A percentile compares a stretch with the other conserved stretches of the same genome.
Conservation (phyloP, 2,329 filamentous ascomycete species). For the Fusarium setosum region DNA sequence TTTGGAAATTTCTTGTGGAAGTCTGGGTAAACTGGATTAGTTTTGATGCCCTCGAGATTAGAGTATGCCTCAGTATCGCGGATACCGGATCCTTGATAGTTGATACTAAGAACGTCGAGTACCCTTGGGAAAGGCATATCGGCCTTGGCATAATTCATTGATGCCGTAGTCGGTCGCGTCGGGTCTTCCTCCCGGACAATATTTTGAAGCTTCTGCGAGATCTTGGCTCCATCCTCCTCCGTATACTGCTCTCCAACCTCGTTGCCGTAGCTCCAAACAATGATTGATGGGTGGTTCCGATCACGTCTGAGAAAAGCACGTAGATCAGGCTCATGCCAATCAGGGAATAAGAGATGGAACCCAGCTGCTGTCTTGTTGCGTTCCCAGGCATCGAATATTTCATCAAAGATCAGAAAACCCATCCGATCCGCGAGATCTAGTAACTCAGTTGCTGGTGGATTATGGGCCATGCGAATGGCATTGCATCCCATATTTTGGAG, state of each 20-base stretch:
- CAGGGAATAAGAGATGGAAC: constrained; percentile 62
- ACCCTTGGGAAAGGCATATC: constrained; percentile 49
- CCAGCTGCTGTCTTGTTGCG: constrained; percentile 58
- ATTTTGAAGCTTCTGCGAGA: constrained; percentile 50
- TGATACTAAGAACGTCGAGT: constrained; percentile 62
- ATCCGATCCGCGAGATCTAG: constrained; percentile 61
- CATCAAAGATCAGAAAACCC: constrained; percentile 63
- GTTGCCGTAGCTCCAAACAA: constrained; percentile 66
- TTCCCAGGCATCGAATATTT: constrained; percentile 66
- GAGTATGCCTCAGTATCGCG: constrained; percentile 45
- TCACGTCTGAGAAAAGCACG: constrained; percentile 64
- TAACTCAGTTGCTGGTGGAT: constrained; percentile 62
- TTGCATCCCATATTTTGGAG: constrained; percentile 62
- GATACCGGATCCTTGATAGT: constrained; percentile 66
- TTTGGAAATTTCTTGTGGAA: constrained; percentile 59
- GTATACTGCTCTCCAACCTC: constrained; percentile 61
- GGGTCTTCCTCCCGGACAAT: constrained; percentile 60
- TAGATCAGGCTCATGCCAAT: constrained; percentile 66
- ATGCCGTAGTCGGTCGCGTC: constrained; percentile 57
- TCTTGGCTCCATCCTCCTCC: constrained; percentile 43
- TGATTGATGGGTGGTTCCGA: constrained; percentile 64
- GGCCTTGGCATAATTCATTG: constrained; percentile 59
- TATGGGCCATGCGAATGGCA: constrained; percentile 63
- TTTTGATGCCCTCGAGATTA: constrained; percentile 44
- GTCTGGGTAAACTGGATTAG: constrained; percentile 48